Percentiles rank a stretch among this genome's conserved stretches.
phyloP scores from a whole-genome alignment of 2,329 filamentous ascomycete genomes.

The Ophiostoma australiae region DNA sequence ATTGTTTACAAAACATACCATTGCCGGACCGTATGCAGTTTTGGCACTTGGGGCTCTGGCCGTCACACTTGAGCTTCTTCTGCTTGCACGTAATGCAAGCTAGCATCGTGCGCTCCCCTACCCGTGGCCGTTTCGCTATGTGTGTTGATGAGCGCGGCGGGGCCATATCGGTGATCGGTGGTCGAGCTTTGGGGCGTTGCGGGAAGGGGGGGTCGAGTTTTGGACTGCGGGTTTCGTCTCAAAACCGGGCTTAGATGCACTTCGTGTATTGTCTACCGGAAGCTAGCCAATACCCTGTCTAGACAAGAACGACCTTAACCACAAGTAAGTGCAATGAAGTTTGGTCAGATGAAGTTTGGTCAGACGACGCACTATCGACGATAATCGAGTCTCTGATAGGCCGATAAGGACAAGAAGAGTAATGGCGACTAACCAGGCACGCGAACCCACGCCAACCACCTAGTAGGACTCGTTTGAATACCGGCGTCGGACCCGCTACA shows the following conservation, averaged over 20 bases:
- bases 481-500: not conserved
- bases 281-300: not conserved
- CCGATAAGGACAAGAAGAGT: not conserved
- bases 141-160: not conserved
- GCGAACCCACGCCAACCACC: not conserved
- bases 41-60: constrained; percentile 31
- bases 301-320: not conserved
- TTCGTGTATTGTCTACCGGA: not conserved
- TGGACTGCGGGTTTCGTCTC: not conserved
- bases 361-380: not conserved
- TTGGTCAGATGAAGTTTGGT: not conserved
- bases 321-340: not conserved
- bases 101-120: constrained; percentile 2
- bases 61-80: constrained; percentile 28
- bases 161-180: not conserved
- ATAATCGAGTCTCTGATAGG: not conserved
- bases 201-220: not conserved
- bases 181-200: not conserved
- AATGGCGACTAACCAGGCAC: not conserved
- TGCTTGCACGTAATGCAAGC: constrained; percentile 10
- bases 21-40: constrained; percentile 30
- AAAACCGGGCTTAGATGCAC: not conserved
- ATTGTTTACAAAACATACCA: constrained; percentile 22
- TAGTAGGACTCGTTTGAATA: not conserved
- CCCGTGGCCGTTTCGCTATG: constrained; percentile 2